Evolutionary conservation across 257 asterid genomes (phyloP).

Genomic region (Plantago ovata): DNA sequence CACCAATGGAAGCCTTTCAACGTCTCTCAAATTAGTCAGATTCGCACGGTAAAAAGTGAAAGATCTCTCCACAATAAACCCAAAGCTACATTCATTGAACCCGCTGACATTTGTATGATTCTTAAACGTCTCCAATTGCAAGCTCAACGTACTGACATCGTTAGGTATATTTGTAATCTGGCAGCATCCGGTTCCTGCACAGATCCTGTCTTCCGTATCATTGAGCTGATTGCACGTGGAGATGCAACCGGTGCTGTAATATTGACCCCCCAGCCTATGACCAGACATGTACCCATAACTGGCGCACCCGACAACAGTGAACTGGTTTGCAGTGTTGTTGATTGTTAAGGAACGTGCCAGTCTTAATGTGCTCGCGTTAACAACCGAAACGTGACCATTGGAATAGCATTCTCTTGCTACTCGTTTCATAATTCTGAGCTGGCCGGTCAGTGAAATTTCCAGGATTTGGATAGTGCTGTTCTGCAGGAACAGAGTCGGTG

Average conservation of each 20-base stretch:
- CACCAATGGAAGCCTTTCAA: slow-evolving; percentile 23
- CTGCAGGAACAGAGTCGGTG: slow-evolving; percentile 22
- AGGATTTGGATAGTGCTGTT: slow-evolving; percentile 8
- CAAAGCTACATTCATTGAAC: slow-evolving; percentile 32
- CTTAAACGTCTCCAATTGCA: slow-evolving; percentile 18
- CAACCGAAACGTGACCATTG: not conserved
- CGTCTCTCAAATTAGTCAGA: slow-evolving; percentile 14
- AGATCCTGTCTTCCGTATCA: slow-evolving; percentile 13
- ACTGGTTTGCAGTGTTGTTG: slow-evolving; percentile 24
- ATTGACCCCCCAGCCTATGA: not conserved
- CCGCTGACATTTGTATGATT: slow-evolving; percentile 17
- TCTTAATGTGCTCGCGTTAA: not conserved
- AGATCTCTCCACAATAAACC: slow-evolving; percentile 28
- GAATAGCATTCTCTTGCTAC: slow-evolving; percentile 24
- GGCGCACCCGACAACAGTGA: slow-evolving; percentile 29
- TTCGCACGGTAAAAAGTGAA: slow-evolving; percentile 23
- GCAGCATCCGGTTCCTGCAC: slow-evolving; percentile 39
- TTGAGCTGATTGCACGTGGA: not conserved
- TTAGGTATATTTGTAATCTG: slow-evolving; percentile 23
- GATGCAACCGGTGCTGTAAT: slow-evolving; percentile 9
- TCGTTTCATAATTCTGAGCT: slow-evolving; percentile 2
- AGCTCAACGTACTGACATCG: slow-evolving; percentile 10
- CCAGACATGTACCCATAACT: slow-evolving; percentile 21
- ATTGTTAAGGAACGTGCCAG: not conserved
- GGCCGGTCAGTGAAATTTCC: slow-evolving; percentile 23